phyloP scores from a whole-genome alignment of 202 grass and related monocot species.

The Setaria viridis region DNA sequence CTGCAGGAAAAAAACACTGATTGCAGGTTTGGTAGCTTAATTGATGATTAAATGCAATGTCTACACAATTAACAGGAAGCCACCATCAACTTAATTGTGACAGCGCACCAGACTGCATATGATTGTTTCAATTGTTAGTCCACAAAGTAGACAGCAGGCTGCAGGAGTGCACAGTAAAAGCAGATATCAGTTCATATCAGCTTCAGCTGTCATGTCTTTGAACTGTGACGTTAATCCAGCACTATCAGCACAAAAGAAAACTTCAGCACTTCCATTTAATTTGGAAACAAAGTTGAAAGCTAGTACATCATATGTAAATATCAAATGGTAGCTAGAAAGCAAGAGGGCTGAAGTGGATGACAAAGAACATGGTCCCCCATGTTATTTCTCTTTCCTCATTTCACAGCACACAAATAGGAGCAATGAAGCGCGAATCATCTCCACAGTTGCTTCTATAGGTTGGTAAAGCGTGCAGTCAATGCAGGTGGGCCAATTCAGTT shows the following conservation, averaged over 20 bases:
- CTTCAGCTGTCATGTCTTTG: conserved; percentile 9
- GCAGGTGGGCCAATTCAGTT: conserved; percentile 53
- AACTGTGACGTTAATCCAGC: conserved; percentile 15
- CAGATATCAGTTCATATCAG: conserved; percentile 1
- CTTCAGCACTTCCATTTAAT: not conserved
- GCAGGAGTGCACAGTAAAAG: not conserved
- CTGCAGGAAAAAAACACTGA: conserved; percentile 2
- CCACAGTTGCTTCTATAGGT: conserved; percentile 55
- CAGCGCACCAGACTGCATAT: conserved; percentile 23
- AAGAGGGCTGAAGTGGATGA: conserved; percentile 35
- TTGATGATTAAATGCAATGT: conserved; percentile 36
- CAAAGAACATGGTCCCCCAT: conserved; percentile 47
- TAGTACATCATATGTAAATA: conserved; percentile 23
- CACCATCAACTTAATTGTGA: conserved; percentile 47
- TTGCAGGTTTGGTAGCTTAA: conserved; percentile 1
- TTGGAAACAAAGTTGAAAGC: not conserved
- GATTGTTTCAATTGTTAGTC: not conserved
- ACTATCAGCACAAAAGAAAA: conserved; percentile 10
- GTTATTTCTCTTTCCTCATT: conserved; percentile 41
- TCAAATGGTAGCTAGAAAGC: conserved; percentile 30
- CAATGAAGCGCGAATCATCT: conserved; percentile 54
- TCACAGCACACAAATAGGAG: conserved; percentile 46
- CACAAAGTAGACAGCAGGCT: not conserved
- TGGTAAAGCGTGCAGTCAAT: conserved; percentile 64
- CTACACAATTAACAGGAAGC: conserved; percentile 43